Conservation (phyloP, 1,284 basidiomycete genomes). For the Fistulina hepatica region DNA sequence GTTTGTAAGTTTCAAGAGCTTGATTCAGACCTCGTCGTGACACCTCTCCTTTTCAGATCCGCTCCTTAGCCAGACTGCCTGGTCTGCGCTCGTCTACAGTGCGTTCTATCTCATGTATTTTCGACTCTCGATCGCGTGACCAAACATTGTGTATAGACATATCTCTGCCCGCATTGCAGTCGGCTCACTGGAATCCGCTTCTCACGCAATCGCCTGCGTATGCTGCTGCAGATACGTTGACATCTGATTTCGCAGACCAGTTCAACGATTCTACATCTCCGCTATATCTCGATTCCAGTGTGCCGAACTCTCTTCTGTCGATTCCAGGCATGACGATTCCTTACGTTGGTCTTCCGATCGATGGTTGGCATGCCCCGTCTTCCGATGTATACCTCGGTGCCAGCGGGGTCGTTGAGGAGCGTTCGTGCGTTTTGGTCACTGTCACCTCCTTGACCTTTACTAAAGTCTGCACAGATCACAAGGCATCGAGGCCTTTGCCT, state of each 20-base stretch:
- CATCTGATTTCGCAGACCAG: slow-evolving; percentile 59
- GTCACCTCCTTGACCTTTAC: no score
- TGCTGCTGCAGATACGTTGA: slow-evolving; percentile 44
- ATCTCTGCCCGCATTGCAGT: slow-evolving; percentile 41
- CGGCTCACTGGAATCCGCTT: slow-evolving; percentile 58
- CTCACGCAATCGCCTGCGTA: no score
- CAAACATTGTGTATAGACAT: slow-evolving; percentile 48
- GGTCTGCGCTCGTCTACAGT: slow-evolving; percentile 85
- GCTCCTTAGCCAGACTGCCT: slow-evolving; percentile 74
- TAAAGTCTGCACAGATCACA: no score
- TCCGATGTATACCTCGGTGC: slow-evolving; percentile 58
- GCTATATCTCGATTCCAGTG: slow-evolving; percentile 62
- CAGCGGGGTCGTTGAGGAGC: no score
- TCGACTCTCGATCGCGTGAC: not conserved
- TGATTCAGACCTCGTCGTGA: no score
- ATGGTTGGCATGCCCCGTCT: slow-evolving; percentile 51
- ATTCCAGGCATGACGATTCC: slow-evolving; percentile 52
- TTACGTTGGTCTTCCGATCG: no score
- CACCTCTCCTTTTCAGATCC: slow-evolving; percentile 49
- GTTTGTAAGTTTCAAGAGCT: no score
- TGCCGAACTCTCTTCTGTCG: slow-evolving; percentile 64
- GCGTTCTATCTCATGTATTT: slow-evolving; percentile 23
- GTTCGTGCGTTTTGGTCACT: no score
- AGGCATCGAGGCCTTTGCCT: slow-evolving; percentile 74
- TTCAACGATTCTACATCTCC: slow-evolving; percentile 60